Conservation (phyloP, 163 green algal species). For the Prototheca wickerhamii region DNA sequence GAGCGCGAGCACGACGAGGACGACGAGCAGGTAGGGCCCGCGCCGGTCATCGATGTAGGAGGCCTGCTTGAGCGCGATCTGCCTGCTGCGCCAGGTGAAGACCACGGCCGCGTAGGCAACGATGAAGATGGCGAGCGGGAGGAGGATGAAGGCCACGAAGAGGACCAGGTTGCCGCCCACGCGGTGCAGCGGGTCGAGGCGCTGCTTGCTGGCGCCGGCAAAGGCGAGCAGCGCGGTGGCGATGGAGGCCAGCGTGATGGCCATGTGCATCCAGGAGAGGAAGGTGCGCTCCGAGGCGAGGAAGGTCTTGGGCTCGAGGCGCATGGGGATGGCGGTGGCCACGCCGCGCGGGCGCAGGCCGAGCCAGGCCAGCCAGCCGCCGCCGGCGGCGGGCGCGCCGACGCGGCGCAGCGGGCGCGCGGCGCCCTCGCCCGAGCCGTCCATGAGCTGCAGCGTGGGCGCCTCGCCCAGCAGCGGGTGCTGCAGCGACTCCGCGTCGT, state of each 20-base stretch:
- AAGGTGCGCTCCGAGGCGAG: constrained; percentile 60
- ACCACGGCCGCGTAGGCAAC: constrained; percentile 69
- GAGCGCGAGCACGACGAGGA: constrained; percentile 57
- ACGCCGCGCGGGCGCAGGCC: too few relatives aligned
- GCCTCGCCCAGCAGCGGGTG: constrained; percentile 76
- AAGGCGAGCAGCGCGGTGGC: constrained; percentile 40
- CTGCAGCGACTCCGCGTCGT: constrained; percentile 40
- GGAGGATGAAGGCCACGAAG: constrained; percentile 79
- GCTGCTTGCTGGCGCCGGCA: constrained; percentile 15
- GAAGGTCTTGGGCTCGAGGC: constrained; percentile 39
- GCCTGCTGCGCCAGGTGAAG: constrained; percentile 69
- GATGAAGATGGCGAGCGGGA: constrained; percentile 78
- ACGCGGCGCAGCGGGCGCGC: not conserved
- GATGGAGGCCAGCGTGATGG: constrained; percentile 41
- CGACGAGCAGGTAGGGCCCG: constrained; percentile 63
- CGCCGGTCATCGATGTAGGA: constrained; percentile 50
- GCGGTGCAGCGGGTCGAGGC: constrained; percentile 3
- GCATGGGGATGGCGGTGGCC: not conserved
- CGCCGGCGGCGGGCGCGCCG: not conserved
- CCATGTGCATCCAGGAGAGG: constrained; percentile 58
- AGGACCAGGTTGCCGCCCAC: constrained; percentile 41
- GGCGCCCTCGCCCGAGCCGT: not conserved
- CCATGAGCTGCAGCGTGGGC: constrained; percentile 68
- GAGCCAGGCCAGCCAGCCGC: not conserved
- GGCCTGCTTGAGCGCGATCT: constrained; percentile 53